phyloP scores from a whole-genome alignment of 495 filamentous ascomycete species.

The Trichoderma reesei region DNA sequence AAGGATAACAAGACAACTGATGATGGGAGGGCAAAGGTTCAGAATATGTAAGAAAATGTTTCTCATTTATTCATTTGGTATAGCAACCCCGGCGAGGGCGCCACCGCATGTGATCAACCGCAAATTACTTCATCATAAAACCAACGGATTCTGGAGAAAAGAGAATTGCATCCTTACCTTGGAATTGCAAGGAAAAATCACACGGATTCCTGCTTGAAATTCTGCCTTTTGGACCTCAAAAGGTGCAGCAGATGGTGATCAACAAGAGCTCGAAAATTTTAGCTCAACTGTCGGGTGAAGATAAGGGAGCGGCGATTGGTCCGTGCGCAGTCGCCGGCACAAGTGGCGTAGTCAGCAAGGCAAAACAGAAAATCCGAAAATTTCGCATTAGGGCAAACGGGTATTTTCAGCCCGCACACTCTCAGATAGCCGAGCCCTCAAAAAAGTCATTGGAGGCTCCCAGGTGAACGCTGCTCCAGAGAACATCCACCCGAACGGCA shows the following conservation, averaged over 20 bases:
- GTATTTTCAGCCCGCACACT: conserved; percentile 12
- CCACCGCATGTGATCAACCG: conserved; percentile 81
- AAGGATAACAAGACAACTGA: conserved; percentile 48
- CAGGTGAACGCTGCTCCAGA: conserved; percentile 10
- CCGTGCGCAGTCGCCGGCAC: background rate
- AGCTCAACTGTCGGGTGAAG: background rate
- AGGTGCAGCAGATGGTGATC: background rate
- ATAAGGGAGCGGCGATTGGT: background rate
- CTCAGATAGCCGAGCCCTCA: background rate
- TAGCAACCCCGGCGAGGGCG: conserved; percentile 75
- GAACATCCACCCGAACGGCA: conserved; percentile 11
- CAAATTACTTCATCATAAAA: conserved; percentile 94
- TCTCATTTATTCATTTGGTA: conserved; percentile 69
- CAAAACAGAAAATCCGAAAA: conserved; percentile 9
- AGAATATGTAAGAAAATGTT: conserved; percentile 97
- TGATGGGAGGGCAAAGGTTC: conserved; percentile 36
- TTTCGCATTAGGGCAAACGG: conserved; percentile 12
- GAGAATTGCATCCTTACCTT: conserved; percentile 15
- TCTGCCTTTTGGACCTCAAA: background rate
- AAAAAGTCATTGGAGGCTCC: conserved; percentile 9
- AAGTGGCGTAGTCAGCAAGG: background rate
- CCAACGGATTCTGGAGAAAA: conserved; percentile 10
- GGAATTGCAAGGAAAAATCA: background rate
- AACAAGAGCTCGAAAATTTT: conserved; percentile 5
- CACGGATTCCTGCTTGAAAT: background rate